Percentiles rank a stretch among this genome's conserved stretches.
phyloP scores from a whole-genome alignment of 805 yeast genomes.

The Vanderwaltozyma polyspora region DNA sequence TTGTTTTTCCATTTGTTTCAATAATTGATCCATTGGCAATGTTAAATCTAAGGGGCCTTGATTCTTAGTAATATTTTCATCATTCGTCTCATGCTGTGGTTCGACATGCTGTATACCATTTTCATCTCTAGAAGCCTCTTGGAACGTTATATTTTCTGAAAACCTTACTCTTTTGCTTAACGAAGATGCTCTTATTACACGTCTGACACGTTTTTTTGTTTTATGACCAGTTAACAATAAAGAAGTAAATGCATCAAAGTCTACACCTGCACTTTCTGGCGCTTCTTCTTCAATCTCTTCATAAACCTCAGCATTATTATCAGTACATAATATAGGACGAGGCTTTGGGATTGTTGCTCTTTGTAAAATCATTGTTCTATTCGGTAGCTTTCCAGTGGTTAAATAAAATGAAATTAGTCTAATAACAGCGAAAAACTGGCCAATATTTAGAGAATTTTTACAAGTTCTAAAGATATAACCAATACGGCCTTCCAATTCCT shows the following conservation, averaged over 20 bases:
- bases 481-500: slow-evolving; percentile 39
- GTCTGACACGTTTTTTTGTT: slow-evolving; percentile 34
- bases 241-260: slow-evolving; percentile 77
- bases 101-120: slow-evolving; percentile 2
- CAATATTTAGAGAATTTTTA: slow-evolving; percentile 57
- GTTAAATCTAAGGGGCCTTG: slow-evolving; percentile 40
- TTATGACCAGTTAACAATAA: slow-evolving; percentile 73
- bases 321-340: slow-evolving; percentile 57
- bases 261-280: slow-evolving; percentile 35
- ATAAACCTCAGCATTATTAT: slow-evolving; percentile 39
- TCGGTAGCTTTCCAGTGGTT: slow-evolving; percentile 37
- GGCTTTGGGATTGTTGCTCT: slow-evolving; percentile 70
- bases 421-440: slow-evolving; percentile 81
- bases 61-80: slow-evolving; percentile 11
- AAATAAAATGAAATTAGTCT: slow-evolving; percentile 69
- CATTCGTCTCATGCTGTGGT: slow-evolving; percentile 7
- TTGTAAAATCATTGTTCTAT: slow-evolving; percentile 39
- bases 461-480: slow-evolving; percentile 40
- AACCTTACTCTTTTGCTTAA: slow-evolving; percentile 56
- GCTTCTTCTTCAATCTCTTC: slow-evolving; percentile 27
- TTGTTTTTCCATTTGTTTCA: slow-evolving; percentile 33
- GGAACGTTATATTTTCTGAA: slow-evolving; percentile 47
- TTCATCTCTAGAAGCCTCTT: slow-evolving; percentile 16
- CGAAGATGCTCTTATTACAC: slow-evolving; percentile 19
- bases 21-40: slow-evolving; percentile 67